Conservation (phyloP, 2,329 filamentous ascomycete genomes). For the Botrytis medusae region DNA sequence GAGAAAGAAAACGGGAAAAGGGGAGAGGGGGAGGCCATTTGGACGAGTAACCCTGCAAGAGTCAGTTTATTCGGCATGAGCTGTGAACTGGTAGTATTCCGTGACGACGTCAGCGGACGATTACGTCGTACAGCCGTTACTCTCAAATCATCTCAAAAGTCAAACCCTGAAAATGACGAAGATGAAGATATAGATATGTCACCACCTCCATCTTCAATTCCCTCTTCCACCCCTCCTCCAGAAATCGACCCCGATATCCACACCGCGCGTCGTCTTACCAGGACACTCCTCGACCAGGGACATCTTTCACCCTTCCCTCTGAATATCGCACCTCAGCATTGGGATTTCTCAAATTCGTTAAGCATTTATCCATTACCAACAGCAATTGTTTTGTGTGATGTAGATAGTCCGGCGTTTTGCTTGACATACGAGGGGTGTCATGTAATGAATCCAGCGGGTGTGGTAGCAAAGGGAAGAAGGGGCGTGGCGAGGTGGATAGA, state of each 20-base stretch:
- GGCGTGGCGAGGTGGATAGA: constrained; percentile 81
- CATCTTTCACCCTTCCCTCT: constrained; percentile 84
- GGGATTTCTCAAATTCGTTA: constrained; percentile 78
- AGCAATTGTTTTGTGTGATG: constrained; percentile 77
- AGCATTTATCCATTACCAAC: constrained; percentile 88
- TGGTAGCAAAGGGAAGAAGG: constrained; percentile 68
- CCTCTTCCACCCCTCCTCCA: constrained; percentile 20
- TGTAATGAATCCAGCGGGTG: constrained; percentile 85
- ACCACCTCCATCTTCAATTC: background rate
- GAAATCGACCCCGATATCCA: constrained; percentile 47
- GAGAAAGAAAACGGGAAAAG: constrained; percentile 51
- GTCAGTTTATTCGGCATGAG: constrained; percentile 82
- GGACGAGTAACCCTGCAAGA: constrained; percentile 84
- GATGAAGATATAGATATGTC: constrained; percentile 26
- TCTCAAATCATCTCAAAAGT: constrained; percentile 48
- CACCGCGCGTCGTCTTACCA: constrained; percentile 75
- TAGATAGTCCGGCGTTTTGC: constrained; percentile 77
- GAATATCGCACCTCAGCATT: constrained; percentile 76
- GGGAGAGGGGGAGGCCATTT: constrained; percentile 71
- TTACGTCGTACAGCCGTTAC: constrained; percentile 74
- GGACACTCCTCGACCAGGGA: constrained; percentile 88
- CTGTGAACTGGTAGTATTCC: constrained; percentile 82
- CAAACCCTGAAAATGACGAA: constrained; percentile 27
- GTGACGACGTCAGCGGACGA: constrained; percentile 81
- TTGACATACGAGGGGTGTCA: constrained; percentile 94